Evolutionary conservation across 371 early-diverging fungal genomes (phyloP).

Genomic region (Lichtheimia ornata): DNA sequence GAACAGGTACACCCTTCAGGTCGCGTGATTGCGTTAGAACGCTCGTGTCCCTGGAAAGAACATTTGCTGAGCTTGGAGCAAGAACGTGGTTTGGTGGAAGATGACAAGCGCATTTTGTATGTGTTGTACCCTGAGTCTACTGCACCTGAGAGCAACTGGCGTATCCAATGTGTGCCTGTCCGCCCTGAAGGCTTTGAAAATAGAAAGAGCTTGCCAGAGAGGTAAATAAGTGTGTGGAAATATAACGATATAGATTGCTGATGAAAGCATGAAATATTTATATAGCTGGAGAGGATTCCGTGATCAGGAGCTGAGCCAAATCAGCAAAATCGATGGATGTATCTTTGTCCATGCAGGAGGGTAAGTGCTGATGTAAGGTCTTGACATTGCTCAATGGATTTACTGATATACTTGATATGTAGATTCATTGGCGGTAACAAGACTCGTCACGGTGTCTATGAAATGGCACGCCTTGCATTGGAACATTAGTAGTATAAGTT

Average conservation of each 20-base stretch:
- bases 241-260: background rate
- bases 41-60: constrained; percentile 92
- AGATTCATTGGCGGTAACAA: constrained; percentile 78
- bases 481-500: constrained; percentile 17
- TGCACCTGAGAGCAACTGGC: constrained; percentile 57
- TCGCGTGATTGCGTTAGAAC: constrained; percentile 79
- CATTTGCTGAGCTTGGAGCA: constrained; percentile 78
- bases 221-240: constrained; percentile 10
- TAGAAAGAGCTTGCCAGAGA: constrained; percentile 89
- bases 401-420: background rate
- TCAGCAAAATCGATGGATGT: constrained; percentile 78
- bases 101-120: constrained; percentile 61
- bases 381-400: background rate
- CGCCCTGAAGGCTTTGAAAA: constrained; percentile 81
- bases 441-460: constrained; percentile 45
- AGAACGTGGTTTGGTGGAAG: constrained; percentile 45
- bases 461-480: constrained; percentile 51
- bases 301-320: constrained; percentile 82
- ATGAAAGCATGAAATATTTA: background rate
- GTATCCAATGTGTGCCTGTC: constrained; percentile 82
- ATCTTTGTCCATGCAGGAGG: constrained; percentile 97
- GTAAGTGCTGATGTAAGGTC: constrained; percentile 9
- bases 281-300: constrained; percentile 92
- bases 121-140: constrained; percentile 79
- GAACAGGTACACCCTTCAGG: constrained; percentile 74